Base-by-base conservation (phyloP, 352 stramenopile genomes). In the Pythium rishiriense region DNA sequence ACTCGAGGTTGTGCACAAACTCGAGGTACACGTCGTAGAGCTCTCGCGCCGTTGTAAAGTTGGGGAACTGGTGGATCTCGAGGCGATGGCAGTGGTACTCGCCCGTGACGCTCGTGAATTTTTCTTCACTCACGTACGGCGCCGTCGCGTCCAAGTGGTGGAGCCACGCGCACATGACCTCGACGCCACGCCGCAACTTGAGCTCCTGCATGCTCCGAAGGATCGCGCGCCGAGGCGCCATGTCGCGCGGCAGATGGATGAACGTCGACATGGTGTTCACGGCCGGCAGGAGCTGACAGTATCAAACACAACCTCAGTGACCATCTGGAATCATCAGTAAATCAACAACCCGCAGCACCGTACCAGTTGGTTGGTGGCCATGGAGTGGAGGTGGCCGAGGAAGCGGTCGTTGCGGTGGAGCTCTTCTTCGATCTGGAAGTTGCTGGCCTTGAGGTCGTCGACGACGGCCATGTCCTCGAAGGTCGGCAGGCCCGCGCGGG, bases 1-100 rank as follows among this genome's bases (percentile, higher is more conserved):
- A 84, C 59, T 89, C 76, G 68, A 87, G 74, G 26, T 78, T 81
- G 17, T 74, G 49, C 24, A 76, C 60, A 58, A 78, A 83, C 7
- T 65, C 65, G 6, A 76, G 55, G 12, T 81, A 68, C 5, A 64
- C 61, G 15, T 87, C 72, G 35, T 72, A 85, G 10, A 87, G 74
- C 39, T 85, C 62, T 4, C 66, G 68, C 21, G 84, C 68, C 0
- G 69, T 81, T 24, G 70, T 35, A 3, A 76, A 70, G 9, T 69
- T 65, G 2, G 66, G 65, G 42, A 88, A 85, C 24, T 73, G 74
- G 11, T 70, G 45, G 66, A 78, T 21, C 17, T 25, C 33, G 14
- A 50, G 22, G 17, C 46, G 48, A 19, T 50, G 17, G 58, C 11
- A 64, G 26, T 58, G 37, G 35, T 43, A 64, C 33, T 50, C 47